A percentile compares a stretch with the other conserved stretches of the same genome.
These are phyloP conservation scores for Penicillium concentricum DNA, from an alignment of 2,329 filamentous ascomycete species.

Conservation along the genomic window DNA sequence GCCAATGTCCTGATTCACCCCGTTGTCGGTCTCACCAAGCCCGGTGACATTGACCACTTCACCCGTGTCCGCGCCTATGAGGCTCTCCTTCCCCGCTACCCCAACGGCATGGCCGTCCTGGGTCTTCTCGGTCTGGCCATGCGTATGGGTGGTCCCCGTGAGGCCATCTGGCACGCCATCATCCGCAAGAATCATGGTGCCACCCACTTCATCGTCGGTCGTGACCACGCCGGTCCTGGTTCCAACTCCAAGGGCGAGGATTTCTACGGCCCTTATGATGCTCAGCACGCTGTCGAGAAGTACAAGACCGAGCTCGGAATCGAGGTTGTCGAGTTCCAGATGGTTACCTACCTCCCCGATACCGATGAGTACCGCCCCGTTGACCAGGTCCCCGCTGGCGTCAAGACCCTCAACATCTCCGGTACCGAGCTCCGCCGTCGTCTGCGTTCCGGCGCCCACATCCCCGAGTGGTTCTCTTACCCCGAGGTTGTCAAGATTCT, in stretches of 20 bases:
- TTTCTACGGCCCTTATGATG: conserved; percentile 98
- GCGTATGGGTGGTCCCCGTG: conserved; percentile 97
- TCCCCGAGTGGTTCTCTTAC: conserved; percentile 99
- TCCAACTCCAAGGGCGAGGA: conserved; percentile 97
- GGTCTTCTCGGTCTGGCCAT: conserved; percentile 94
- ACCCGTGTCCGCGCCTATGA: conserved; percentile 98
- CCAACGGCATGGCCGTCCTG: conserved; percentile 97
- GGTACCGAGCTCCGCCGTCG: conserved; percentile 89
- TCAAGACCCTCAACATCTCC: conserved; percentile 84
- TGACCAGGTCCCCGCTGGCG: conserved; percentile 80
- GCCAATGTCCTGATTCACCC: conserved; percentile 99
- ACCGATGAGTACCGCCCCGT: conserved; percentile 93
- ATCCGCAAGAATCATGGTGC: conserved; percentile 99
- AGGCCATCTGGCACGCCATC: conserved; percentile 99
- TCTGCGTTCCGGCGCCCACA: conserved; percentile 86
- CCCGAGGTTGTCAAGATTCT: conserved; percentile 96
- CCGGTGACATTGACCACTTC: conserved; percentile 99
- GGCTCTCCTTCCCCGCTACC: conserved; percentile 91
- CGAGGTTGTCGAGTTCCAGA: conserved; percentile 98
- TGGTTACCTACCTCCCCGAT: conserved; percentile 98
- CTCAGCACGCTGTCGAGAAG: conserved; percentile 93
- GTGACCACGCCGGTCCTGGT: conserved; percentile 95
- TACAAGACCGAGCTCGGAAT: conserved; percentile 96
- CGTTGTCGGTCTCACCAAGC: conserved; percentile 97
- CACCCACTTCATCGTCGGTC: conserved; percentile 98